Percentiles rank a stretch among this genome's conserved stretches.
Evolutionary conservation across 1,284 basidiomycete genomes (phyloP).

Genomic region (Cryptococcus depauperatus): DNA sequence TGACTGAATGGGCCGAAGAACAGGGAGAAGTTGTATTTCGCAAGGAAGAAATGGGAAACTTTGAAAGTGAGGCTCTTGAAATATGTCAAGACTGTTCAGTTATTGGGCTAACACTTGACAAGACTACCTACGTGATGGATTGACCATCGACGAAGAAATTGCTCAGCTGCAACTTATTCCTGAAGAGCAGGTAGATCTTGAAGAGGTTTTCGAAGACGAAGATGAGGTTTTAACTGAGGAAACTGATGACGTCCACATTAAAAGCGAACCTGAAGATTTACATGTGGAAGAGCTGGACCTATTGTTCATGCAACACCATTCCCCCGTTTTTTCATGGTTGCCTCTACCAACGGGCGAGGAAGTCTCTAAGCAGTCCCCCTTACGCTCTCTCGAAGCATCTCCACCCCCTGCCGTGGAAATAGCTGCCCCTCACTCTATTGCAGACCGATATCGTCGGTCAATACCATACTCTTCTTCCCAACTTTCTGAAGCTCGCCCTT

Average conservation of each 20-base stretch:
- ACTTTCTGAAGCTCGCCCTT: constrained; percentile 21
- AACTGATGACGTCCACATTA: constrained; percentile 2
- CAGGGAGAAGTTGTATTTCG: constrained; percentile 23
- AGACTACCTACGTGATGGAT: constrained; percentile 28
- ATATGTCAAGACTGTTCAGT: not conserved
- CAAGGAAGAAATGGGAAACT: constrained; percentile 19
- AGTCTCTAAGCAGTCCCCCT: not conserved
- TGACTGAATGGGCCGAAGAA: constrained; percentile 31
- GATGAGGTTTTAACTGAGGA: constrained; percentile 10
- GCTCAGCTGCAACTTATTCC: constrained; percentile 23
- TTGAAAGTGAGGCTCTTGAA: constrained; percentile 18
- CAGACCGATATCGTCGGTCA: constrained; percentile 30
- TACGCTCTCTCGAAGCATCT: constrained; percentile 2
- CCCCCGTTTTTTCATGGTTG: constrained; percentile 30
- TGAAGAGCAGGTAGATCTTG: constrained; percentile 13
- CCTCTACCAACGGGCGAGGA: constrained; percentile 26
- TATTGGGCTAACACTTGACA: not conserved
- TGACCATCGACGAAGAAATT: constrained; percentile 18
- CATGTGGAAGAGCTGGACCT: constrained; percentile 7
- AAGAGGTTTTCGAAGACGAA: constrained; percentile 3
- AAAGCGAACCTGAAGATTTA: constrained; percentile 9
- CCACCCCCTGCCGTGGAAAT: not conserved
- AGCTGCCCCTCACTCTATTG: constrained; percentile 22
- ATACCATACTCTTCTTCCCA: constrained; percentile 30
- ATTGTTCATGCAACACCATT: constrained; percentile 8